A percentile compares a stretch with the other conserved stretches of the same genome.
These are phyloP conservation scores for Ehretia macrophylla DNA, from an alignment of 257 asterid genomes.

Conservation along the genomic window DNA sequence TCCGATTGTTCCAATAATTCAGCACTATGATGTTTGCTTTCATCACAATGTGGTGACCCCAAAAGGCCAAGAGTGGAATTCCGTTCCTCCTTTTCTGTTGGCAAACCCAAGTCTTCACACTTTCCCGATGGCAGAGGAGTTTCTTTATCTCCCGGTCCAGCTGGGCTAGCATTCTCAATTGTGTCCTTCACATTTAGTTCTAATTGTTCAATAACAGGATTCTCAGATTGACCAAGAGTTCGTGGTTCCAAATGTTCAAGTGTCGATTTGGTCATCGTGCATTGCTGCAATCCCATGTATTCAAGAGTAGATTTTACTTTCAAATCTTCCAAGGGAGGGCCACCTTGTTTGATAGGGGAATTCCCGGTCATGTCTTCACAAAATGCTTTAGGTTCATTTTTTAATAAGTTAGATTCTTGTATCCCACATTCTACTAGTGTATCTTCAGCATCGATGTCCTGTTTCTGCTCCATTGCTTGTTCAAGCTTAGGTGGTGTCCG, in stretches of 20 bases:
- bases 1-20: constrained; percentile 20
- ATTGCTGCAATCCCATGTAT: constrained; percentile 11
- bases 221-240: not conserved
- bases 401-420: not conserved
- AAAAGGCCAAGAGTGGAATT: constrained; percentile 14
- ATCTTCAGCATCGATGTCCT: not conserved
- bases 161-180: constrained; percentile 10
- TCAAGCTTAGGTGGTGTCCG: constrained; percentile 11
- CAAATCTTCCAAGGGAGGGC: constrained; percentile 24
- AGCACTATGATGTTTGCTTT: constrained; percentile 24
- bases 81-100: constrained; percentile 22
- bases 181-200: not conserved
- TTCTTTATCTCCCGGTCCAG: constrained; percentile 25
- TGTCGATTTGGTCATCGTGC: not conserved
- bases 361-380: constrained; percentile 15
- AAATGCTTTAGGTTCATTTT: constrained; percentile 13
- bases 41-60: constrained; percentile 18
- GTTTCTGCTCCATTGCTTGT: constrained; percentile 31
- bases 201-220: not conserved
- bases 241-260: not conserved
- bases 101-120: constrained; percentile 29
- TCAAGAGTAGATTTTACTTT: constrained; percentile 21
- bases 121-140: constrained; percentile 34
- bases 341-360: constrained; percentile 19
- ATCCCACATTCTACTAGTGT: constrained; percentile 2